A percentile compares a stretch with the other conserved stretches of the same genome.
These are phyloP conservation scores for Arthroderma sp. DNA, from an alignment of 2,329 filamentous ascomycete genomes.

Conservation along the genomic window DNA sequence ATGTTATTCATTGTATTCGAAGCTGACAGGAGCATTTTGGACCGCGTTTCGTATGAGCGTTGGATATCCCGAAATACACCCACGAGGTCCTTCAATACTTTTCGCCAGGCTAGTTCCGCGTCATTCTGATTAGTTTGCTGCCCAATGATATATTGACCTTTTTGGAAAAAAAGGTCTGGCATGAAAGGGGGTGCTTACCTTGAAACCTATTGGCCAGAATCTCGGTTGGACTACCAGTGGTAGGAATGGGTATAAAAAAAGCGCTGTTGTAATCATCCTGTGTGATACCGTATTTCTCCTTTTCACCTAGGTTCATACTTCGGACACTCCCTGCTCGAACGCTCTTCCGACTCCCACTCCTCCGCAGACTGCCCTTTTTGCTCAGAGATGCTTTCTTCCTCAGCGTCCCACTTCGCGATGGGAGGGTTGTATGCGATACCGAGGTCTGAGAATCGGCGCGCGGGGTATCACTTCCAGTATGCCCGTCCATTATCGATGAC, in stretches of 20 bases:
- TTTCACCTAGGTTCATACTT: slow-evolving; percentile 61
- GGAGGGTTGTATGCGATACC: slow-evolving; percentile 22
- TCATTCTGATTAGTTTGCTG: background rate
- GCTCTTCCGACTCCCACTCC: slow-evolving; percentile 68
- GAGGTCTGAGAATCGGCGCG: slow-evolving; percentile 30
- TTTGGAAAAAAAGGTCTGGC: background rate
- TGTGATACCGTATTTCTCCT: slow-evolving; percentile 31
- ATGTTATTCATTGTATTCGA: slow-evolving; percentile 76
- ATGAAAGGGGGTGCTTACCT: slow-evolving; percentile 40
- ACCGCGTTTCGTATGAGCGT: slow-evolving; percentile 69
- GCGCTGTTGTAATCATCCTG: slow-evolving; percentile 61
- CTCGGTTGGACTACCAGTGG: slow-evolving; percentile 75
- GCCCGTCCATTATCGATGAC: slow-evolving; percentile 21
- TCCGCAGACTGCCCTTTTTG: slow-evolving; percentile 59
- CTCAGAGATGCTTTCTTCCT: slow-evolving; percentile 78
- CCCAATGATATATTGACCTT: background rate
- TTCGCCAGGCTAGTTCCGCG: slow-evolving; percentile 64
- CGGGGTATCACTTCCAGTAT: slow-evolving; percentile 1
- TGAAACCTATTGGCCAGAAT: slow-evolving; percentile 78
- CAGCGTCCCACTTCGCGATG: slow-evolving; percentile 55
- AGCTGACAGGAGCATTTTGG: slow-evolving; percentile 70
- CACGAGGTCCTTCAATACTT: slow-evolving; percentile 87
- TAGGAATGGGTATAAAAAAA: slow-evolving; percentile 83
- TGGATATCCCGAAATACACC: slow-evolving; percentile 89
- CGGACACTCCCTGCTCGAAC: slow-evolving; percentile 75